phyloP scores from a whole-genome alignment of 257 asterid genomes.

The Agastache rugosa region DNA sequence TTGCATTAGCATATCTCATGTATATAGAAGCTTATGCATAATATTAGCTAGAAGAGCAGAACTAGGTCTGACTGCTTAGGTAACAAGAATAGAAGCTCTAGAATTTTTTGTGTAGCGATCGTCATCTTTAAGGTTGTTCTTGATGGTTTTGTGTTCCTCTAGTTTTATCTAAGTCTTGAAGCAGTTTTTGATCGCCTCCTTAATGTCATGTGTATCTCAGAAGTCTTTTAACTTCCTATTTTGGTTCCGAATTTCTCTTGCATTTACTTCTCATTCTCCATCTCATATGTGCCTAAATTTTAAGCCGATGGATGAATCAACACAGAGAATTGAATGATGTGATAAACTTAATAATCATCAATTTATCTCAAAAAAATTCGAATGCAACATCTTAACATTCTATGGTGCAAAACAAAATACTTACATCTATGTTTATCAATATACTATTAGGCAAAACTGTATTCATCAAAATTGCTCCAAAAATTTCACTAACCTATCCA shows the following conservation, averaged over 20 bases:
- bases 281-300: too few species aligned
- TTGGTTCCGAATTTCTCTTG: not conserved
- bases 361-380: not conserved
- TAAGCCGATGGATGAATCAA: too few species aligned
- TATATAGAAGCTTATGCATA: slow-evolving; percentile 7
- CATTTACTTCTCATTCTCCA: not conserved
- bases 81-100: not conserved
- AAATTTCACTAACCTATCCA: too few species aligned
- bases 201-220: too few species aligned
- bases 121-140: not conserved
- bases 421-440: too few species aligned
- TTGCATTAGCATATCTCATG: slow-evolving; percentile 15
- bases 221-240: not conserved
- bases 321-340: too few species aligned
- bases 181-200: not conserved
- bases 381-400: too few species aligned
- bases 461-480: slow-evolving; percentile 22
- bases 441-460: not conserved
- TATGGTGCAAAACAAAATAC: too few species aligned
- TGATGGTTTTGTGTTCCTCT: slow-evolving; percentile 4
- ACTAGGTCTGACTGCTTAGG: not conserved
- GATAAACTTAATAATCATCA: not conserved
- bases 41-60: slow-evolving; percentile 15
- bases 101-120: slow-evolving; percentile 7
- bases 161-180: slow-evolving; percentile 10